Evolutionary conservation across 2,329 filamentous ascomycete species (phyloP).

Genomic region (Neopestalotiopsis sp.): DNA sequence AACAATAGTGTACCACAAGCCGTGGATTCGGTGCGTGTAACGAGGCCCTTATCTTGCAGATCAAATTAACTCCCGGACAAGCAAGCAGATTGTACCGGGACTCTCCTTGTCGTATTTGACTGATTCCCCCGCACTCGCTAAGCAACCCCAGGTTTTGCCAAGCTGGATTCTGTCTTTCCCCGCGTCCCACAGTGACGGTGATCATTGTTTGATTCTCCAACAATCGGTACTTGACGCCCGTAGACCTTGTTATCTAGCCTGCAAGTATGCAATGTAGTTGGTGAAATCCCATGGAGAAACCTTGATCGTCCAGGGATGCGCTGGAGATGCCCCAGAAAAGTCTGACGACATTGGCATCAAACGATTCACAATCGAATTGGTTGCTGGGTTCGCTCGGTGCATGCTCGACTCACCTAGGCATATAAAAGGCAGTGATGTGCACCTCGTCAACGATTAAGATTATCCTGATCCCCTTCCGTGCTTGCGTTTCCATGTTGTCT

Average conservation of each 20-base stretch:
- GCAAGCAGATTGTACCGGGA: not conserved
- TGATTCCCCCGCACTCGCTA: conserved; percentile 13
- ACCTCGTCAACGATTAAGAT: not conserved
- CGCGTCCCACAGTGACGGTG: not conserved
- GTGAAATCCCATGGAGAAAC: not conserved
- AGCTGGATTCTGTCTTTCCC: not conserved
- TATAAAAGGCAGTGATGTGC: not conserved
- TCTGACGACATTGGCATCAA: conserved; percentile 4
- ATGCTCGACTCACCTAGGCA: not conserved
- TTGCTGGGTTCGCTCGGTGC: not conserved
- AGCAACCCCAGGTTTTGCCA: not conserved
- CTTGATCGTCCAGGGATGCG: not conserved
- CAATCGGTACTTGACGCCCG: not conserved
- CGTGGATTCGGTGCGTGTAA: too few species aligned
- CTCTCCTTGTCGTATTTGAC: not conserved
- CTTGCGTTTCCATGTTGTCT: not conserved
- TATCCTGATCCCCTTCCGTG: not conserved
- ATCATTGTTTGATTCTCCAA: not conserved
- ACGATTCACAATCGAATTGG: not conserved
- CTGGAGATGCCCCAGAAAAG: not conserved
- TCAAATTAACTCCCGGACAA: too few species aligned
- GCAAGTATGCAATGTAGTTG: not conserved
- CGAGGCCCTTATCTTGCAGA: too few species aligned
- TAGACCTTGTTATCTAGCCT: not conserved
- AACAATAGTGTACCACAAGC: too few species aligned